A percentile compares a stretch with the other conserved stretches of the same genome.
Evolutionary conservation across 2,329 filamentous ascomycete species (phyloP).

Genomic region (Talaromyces sp.): DNA sequence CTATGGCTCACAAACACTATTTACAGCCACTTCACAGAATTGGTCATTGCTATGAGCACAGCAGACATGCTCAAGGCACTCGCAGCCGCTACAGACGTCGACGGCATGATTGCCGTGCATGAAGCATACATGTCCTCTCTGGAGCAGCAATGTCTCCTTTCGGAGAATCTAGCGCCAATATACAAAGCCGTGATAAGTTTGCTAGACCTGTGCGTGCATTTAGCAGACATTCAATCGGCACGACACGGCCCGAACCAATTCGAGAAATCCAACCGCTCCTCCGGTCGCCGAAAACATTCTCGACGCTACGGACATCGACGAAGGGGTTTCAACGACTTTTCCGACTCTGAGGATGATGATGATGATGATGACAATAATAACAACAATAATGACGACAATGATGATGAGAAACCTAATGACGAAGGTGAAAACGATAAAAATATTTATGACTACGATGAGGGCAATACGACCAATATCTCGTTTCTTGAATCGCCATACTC

Average conservation of each 20-base stretch:
- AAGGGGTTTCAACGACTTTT: slow-evolving; percentile 16
- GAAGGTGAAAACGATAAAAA: slow-evolving; percentile 20
- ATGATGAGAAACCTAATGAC: slow-evolving; percentile 13
- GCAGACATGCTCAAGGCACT: slow-evolving; percentile 54
- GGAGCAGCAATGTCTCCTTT: slow-evolving; percentile 63
- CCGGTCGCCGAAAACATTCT: slow-evolving; percentile 2
- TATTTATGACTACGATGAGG: slow-evolving; percentile 31
- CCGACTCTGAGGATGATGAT: slow-evolving; percentile 12
- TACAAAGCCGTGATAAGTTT: slow-evolving; percentile 66
- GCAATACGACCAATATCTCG: slow-evolving; percentile 35
- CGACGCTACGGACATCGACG: slow-evolving; percentile 4
- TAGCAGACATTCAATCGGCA: slow-evolving; percentile 55
- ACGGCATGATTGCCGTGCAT: slow-evolving; percentile 72
- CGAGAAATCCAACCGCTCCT: slow-evolving; percentile 28
- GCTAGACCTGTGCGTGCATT: slow-evolving; percentile 66
- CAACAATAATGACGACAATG: slow-evolving; percentile 15
- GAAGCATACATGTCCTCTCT: slow-evolving; percentile 57
- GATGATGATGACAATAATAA: not conserved
- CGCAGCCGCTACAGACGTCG: slow-evolving; percentile 61
- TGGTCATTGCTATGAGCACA: slow-evolving; percentile 61
- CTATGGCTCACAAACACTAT: slow-evolving; percentile 73
- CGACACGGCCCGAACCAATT: slow-evolving; percentile 33
- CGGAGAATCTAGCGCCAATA: slow-evolving; percentile 63
- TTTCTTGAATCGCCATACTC: slow-evolving; percentile 41
- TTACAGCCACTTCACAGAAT: slow-evolving; percentile 68